Evolutionary conservation across 225 moss, liverwort and hornwort species (phyloP), one percentile per base, ranked within the genome.

Genomic region (Bryoerythrophyllum caledonicum): DNA sequence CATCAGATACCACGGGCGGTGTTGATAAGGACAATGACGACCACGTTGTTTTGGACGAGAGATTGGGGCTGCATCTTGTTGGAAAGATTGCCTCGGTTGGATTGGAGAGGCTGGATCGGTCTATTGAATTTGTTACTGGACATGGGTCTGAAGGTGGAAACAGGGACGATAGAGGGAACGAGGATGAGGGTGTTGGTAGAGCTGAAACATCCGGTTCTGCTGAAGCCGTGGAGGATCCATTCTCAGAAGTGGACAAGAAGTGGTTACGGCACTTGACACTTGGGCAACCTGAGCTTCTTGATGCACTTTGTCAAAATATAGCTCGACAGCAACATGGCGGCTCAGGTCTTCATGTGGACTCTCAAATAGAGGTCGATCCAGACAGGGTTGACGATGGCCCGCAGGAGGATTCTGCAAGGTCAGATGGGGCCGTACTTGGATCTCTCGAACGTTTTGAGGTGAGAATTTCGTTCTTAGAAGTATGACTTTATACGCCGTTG

Each of bases 201-300:
- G 76, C 43, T 67, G 81, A 82, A 32, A 63, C 68, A 34, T 74
- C 74, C 67, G 71, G 83, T 72, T 40, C 63, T 49, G 21, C 60
- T 63, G 73, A 78, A 61, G 74, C 1, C n/a, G 60, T 10, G 20
- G 77, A 77, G 62, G 76, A 74, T 49, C 70, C 21, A 26, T 73
- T 96, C n/a, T 76, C 82, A 40, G 92, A 88, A 72, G 64, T 82
- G 63, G 88, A 94, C 20, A 86, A 79, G 70, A 89, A 78, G 55
- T 96, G 91, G 94, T 65, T 96, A 54, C 83, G 78, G 69, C 86
- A 78, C 55, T 55, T 96, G 38, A 91, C 96, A 30, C 80, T 92
- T 13, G 83, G 78, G 60, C 96, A 96, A 60, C 92, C 96, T 35
- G 94, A 92, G 65, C 86, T 96, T 66, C 84, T 94, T 40, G 88